Conservation (phyloP, 2,329 filamentous ascomycete species). For the Aspergillus oerlinghausenensis region DNA sequence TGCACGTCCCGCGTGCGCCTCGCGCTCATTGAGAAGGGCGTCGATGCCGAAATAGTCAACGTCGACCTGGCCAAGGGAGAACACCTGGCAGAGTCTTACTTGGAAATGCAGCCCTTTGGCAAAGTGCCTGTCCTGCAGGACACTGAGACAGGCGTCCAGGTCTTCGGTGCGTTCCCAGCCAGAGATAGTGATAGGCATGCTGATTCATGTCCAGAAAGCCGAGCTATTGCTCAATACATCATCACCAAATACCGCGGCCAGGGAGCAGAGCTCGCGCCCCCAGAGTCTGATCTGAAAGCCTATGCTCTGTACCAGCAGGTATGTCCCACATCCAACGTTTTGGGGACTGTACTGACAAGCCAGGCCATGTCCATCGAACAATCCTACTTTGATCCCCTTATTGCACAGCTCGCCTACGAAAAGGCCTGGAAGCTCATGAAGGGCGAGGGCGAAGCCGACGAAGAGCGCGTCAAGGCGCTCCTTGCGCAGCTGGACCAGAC, state of each 20-base stretch:
- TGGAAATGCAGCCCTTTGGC: constrained; percentile 31
- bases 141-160: constrained; percentile 25
- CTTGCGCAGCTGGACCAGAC: constrained; percentile 6
- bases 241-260: constrained; percentile 15
- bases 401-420: constrained; percentile 11
- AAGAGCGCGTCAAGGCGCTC: constrained; percentile 7
- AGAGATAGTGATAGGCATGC: not conserved
- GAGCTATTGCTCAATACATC: constrained; percentile 32
- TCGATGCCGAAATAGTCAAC: constrained; percentile 23
- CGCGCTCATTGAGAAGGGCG: constrained; percentile 25
- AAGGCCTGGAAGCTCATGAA: constrained; percentile 13
- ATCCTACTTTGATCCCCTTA: constrained; percentile 18
- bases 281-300: constrained; percentile 15
- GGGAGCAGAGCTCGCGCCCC: constrained; percentile 10
- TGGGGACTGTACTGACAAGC: too few species aligned
- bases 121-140: constrained; percentile 34
- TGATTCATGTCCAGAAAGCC: constrained; percentile 17
- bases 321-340: constrained; percentile 11
- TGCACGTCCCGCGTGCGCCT: constrained; percentile 23
- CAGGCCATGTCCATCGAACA: constrained; percentile 25
- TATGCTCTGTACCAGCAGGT: constrained; percentile 21
- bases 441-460: constrained; percentile 9
- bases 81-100: constrained; percentile 22
- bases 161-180: constrained; percentile 5
- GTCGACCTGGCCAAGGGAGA: constrained; percentile 23